phyloP scores from a whole-genome alignment of 2,329 filamentous ascomycete species.

The Aureobasidium sp. region DNA sequence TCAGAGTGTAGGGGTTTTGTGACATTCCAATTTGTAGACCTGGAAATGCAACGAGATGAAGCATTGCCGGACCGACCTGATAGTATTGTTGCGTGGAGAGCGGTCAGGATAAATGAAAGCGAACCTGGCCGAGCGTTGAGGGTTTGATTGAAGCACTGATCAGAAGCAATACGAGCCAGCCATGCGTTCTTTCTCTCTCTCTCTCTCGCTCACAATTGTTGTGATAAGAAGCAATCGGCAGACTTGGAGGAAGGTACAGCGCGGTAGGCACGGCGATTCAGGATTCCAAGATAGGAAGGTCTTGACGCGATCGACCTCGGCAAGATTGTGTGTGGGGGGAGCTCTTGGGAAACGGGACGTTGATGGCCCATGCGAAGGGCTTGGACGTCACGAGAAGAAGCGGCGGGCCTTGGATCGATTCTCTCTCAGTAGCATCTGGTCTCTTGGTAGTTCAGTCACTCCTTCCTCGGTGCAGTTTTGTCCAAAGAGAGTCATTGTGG shows the following conservation, averaged over 20 bases:
- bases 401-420: background rate
- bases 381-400: conserved; percentile 4
- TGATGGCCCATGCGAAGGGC: background rate
- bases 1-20: too few relatives aligned
- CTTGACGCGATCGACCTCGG: background rate
- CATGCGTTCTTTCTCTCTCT: background rate
- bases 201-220: too few relatives aligned
- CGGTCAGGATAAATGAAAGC: background rate
- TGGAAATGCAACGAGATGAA: background rate
- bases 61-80: background rate
- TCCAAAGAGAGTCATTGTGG: background rate
- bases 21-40: too few relatives aligned
- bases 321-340: background rate
- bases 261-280: too few relatives aligned
- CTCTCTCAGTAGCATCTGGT: too few relatives aligned
- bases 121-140: background rate
- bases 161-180: background rate
- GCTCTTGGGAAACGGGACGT: background rate
- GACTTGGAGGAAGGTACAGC: too few relatives aligned
- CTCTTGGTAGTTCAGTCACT: background rate
- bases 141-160: background rate
- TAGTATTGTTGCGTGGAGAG: background rate
- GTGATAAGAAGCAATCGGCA: background rate
- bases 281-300: conserved; percentile 1
- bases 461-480: background rate